Base-by-base conservation (phyloP, 2,329 filamentous ascomycete genomes). In the Pseudopithomyces chartarum region DNA sequence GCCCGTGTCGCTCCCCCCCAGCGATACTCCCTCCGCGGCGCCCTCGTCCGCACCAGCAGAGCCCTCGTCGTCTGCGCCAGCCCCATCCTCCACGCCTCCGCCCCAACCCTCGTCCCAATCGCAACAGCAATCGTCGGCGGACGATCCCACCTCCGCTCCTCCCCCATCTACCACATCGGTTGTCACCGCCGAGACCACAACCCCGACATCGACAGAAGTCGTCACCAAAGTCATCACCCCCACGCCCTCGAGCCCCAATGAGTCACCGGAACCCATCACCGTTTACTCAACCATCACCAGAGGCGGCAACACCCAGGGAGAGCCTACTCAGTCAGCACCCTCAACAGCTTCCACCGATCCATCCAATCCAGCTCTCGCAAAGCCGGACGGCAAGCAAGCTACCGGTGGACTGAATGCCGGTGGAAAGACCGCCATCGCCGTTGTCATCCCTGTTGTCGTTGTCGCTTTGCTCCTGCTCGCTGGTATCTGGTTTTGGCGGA, bases 361-460 rank as follows among this genome's bases (percentile, higher is more conserved):
- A 17, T 29, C 56, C 5, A 48, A 49, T n/a, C 43, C 63, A 10
- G 32, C 34, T 5, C 52, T 64, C 15, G 49, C 65, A 51, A 56
- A 65, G 6, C 60, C 54, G 23, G 40, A 59, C 17, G 23, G 59
- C 50, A 11, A 54, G 55, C 22, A 62, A 55, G 23, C 22, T 15
- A 22, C 43, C 10, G 72, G 78, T 6, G 84, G 85, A 2, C 78
- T 93, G 7, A 79, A 73, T 63, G 82, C 83, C 46, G 82, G 84
- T 33, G 89, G 89, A 46, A 93, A 86, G 65, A 97, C 96, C 59
- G 94, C 95, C 7, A 88, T 98, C 49, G 94, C 93, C 2, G 95
- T 99, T 0, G 92, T 97, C 6, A 90, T 98, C 1, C 95, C 95
- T 4, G 94, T 99, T 47, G 92, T 88, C 1, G 92, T 89, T 1